Conservation (phyloP, 2,329 filamentous ascomycete species). For the Fusarium transvaalense region DNA sequence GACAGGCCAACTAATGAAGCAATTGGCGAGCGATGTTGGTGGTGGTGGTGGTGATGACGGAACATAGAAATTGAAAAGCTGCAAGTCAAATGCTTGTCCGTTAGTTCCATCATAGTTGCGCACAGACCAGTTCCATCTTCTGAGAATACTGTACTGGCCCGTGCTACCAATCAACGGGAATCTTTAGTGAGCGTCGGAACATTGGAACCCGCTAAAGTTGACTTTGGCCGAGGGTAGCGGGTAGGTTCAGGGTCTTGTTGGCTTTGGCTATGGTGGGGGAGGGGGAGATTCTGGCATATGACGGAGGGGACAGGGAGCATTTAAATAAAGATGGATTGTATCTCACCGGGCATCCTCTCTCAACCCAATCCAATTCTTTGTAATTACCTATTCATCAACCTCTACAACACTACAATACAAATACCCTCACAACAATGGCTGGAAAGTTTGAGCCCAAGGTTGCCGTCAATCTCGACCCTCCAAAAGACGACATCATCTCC, state of each 20-base stretch:
- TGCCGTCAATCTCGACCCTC: slow-evolving; percentile 80
- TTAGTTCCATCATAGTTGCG: slow-evolving; percentile 31
- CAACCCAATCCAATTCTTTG: not conserved
- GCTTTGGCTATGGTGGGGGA: slow-evolving; percentile 32
- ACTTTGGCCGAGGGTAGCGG: slow-evolving; percentile 27
- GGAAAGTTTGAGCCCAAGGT: slow-evolving; percentile 83
- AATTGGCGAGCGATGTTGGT: slow-evolving; percentile 18
- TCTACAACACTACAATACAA: not conserved
- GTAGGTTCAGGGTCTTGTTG: slow-evolving; percentile 18
- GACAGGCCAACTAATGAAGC: slow-evolving; percentile 8
- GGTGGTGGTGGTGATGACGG: slow-evolving; percentile 16
- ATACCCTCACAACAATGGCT: slow-evolving; percentile 57
- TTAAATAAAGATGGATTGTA: slow-evolving; percentile 11
- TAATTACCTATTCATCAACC: not conserved
- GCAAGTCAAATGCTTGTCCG: slow-evolving; percentile 14
- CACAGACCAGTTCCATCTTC: slow-evolving; percentile 41
- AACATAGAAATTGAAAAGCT: slow-evolving; percentile 32
- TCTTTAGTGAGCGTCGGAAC: slow-evolving; percentile 16
- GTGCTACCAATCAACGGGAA: slow-evolving; percentile 28
- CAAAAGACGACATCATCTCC: slow-evolving; percentile 90
- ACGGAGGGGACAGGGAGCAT: slow-evolving; percentile 35
- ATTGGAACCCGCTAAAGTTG: slow-evolving; percentile 7
- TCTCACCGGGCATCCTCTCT: slow-evolving; percentile 2
- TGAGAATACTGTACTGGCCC: slow-evolving; percentile 41
- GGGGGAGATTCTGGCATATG: slow-evolving; percentile 33